phyloP scores from a whole-genome alignment of 1,139 yeast genomes.

The Torulaspora pretoriensis region DNA sequence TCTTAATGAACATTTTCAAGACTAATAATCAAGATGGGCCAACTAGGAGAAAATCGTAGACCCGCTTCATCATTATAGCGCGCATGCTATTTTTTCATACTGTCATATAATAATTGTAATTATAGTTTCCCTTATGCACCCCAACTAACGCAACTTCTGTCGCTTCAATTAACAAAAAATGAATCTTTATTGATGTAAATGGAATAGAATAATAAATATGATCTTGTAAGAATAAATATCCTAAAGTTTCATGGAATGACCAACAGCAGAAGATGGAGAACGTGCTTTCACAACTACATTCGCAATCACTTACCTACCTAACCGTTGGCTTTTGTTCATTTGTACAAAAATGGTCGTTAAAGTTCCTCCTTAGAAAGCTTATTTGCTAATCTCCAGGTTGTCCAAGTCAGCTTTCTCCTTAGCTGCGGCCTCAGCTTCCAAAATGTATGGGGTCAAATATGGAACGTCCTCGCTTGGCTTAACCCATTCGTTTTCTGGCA shows the following conservation, averaged over 20 bases:
- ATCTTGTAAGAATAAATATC: constrained; percentile 4
- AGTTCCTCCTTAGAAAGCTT: background rate
- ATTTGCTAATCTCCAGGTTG: constrained; percentile 47
- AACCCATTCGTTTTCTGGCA: constrained; percentile 76
- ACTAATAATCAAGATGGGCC: constrained; percentile 4
- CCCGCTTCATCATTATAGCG: background rate
- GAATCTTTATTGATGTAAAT: background rate
- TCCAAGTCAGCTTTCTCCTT: constrained; percentile 85
- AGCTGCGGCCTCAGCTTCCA: constrained; percentile 92
- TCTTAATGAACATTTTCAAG: constrained; percentile 17
- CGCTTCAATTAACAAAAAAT: background rate
- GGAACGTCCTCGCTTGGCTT: constrained; percentile 80
- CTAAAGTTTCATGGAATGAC: background rate
- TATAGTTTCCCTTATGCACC: constrained; percentile 5
- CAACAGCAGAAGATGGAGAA: too few relatives aligned
- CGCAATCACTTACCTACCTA: background rate
- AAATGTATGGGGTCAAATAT: constrained; percentile 80
- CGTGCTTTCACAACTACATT: background rate
- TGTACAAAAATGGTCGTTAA: constrained; percentile 1
- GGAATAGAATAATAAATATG: constrained; percentile 4
- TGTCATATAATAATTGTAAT: constrained; percentile 3
- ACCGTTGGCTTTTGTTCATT: background rate
- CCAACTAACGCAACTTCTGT: background rate
- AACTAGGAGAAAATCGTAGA: constrained; percentile 1
- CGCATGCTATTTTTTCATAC: background rate